Evolutionary conservation across 208 protist species (phyloP).

Genomic region (Wallacemonas collosoma): DNA sequence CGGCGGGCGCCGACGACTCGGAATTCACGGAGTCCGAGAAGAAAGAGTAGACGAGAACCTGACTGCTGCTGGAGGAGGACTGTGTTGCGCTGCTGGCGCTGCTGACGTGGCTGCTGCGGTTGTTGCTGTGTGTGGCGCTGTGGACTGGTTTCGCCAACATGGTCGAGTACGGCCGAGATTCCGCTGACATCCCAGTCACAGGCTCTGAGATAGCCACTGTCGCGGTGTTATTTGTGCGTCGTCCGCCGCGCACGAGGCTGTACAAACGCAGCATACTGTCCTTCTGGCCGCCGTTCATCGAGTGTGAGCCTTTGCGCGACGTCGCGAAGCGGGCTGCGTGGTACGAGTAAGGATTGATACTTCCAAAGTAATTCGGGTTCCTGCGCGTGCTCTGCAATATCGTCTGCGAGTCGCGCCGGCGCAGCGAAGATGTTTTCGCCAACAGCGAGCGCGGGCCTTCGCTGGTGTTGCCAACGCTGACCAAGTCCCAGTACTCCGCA

Average conservation of each 20-base stretch:
- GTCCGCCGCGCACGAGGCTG: conserved; percentile 5
- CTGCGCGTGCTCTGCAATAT: conserved; percentile 3
- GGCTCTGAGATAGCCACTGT: conserved; percentile 9
- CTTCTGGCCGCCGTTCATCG: not conserved
- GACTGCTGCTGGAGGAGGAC: not conserved
- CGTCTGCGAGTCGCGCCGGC: not conserved
- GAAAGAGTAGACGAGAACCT: not conserved
- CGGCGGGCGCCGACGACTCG: too few relatives aligned
- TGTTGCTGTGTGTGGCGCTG: not conserved
- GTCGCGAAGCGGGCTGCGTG: not conserved
- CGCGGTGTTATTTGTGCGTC: not conserved
- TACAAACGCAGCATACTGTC: conserved; percentile 8
- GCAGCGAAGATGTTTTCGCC: not conserved
- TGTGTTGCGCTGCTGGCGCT: not conserved
- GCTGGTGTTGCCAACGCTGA: not conserved
- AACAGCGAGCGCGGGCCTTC: not conserved
- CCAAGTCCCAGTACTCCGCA: not conserved
- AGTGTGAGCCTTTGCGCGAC: not conserved
- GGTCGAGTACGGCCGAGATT: not conserved
- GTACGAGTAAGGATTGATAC: conserved; percentile 7
- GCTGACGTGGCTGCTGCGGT: not conserved
- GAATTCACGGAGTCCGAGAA: not conserved
- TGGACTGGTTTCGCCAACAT: not conserved
- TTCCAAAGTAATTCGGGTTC: conserved; percentile 6
- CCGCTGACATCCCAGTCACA: not conserved